Evolutionary conservation across 495 filamentous ascomycete genomes (phyloP), one percentile per base, ranked within the genome.

Genomic region (Xylaria scruposa): DNA sequence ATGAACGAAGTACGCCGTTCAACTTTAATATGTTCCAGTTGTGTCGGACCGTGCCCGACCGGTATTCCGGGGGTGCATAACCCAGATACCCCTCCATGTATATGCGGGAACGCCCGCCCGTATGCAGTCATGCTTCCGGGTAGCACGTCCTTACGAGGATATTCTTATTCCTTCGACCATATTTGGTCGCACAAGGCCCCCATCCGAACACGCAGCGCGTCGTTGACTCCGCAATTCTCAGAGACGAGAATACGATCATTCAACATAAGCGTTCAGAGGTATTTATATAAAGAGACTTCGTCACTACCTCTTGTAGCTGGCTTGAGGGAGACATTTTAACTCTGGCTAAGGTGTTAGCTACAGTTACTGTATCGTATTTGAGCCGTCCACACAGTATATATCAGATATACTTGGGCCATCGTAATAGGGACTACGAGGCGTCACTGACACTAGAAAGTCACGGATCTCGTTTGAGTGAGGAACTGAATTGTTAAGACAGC

Each of bases 61-160:
- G 8, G 3, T 15, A 54, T 54, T 56, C 31, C 53, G 53, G 19
- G 24, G n/a, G 19, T 71, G 72, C 29, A 21, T 19, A 71, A 46
- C 70, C 70, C 2, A 72, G 72, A 38, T 72, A 72, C 0, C 1
- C 46, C 0, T 67, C 9, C 6, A 51, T 69, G 4, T 73, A 73
- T 24, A 42, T 74, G 1, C 74, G 73, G 73, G 75, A 74, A 31
- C 75, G 74, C 13, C 67, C 70, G 10, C 40, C 29, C 3, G 70
- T 72, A 0, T 62, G 40, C 26, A 78, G 66, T 53, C 74, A 80
- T 47, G 70, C 70, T 12, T 70, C 63, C 10, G 76, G 73, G 78
- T 1, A 76, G 72, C 21, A 82, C 82, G 67, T 78, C 80, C 4
- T 75, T 75, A 83, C 33, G 82, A 85, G 65, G 81, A 83, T 67